Base-by-base conservation (phyloP, 2,329 filamentous ascomycete genomes). In the Bipolaris cookei region DNA sequence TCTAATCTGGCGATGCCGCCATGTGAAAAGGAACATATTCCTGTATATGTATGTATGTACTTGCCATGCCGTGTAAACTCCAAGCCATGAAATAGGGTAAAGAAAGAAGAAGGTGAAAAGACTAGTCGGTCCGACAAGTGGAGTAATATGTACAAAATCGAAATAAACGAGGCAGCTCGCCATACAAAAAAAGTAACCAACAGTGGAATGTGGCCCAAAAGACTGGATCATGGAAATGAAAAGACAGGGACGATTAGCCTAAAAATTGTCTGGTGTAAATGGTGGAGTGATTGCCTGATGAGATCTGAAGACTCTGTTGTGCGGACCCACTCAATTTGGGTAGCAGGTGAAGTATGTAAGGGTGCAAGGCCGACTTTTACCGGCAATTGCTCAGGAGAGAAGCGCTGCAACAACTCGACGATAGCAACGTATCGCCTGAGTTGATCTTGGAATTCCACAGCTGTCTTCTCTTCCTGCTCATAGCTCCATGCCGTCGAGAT, bases 401-500 rank as follows among this genome's bases (percentile, higher is more conserved):
- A 52, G 35, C n/a, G 23, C 45, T 25, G 21, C 37, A 21, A 44
- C 52, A 44, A 48, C 39, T 45, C 54, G 13, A 34, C 30, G 30
- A 14, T 37, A 25, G 8, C 18, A 20, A 14, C 21, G 28, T 34
- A 20, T 5, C n/a, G 20, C 5, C 35, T 13, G n/a, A 5, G 16
- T 6, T 32, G 10, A 4, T 14, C 35, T 5, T 34, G 34, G n/a
- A 47, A 28, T 34, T 10, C 14, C 13, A 34, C 28, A 41, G 25
- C 43, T 25, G 34, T 10, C 20, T 23, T 47, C 37, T 39, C 44
- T 51, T 28, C 28, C 14, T 13, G 46, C 52, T 56, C 67, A 79
- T 34, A 92, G 77, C 51, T 85, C 86, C 70, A 90, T 84, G 62
- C 87, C 86, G 70, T 91, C 92, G 72, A 98, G 84, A 77, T 97